A percentile compares a stretch with the other conserved stretches of the same genome.
Evolutionary conservation across 495 filamentous ascomycete species (phyloP).

Genomic region (Talaromyces ruber): DNA sequence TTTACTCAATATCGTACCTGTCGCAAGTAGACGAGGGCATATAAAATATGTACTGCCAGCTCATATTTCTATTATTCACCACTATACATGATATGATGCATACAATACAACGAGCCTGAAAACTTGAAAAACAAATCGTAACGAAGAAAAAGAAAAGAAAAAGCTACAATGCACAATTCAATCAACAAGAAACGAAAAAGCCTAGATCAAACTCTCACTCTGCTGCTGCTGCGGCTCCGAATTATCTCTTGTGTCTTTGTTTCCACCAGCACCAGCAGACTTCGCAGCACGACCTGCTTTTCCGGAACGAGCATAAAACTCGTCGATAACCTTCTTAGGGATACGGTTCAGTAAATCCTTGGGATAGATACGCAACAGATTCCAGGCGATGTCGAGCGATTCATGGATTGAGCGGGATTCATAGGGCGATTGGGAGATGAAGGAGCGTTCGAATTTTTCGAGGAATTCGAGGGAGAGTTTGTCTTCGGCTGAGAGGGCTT

Average conservation of each 20-base stretch:
- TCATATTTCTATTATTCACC: constrained; percentile 2
- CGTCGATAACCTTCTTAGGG: constrained; percentile 83
- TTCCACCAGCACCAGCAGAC: constrained; percentile 25
- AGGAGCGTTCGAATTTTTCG: constrained; percentile 92
- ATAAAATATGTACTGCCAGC: background rate
- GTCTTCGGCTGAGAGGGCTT: constrained; percentile 90
- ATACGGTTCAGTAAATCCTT: constrained; percentile 97
- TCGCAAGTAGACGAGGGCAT: background rate
- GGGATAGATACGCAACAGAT: constrained; percentile 88
- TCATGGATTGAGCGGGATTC: constrained; percentile 85
- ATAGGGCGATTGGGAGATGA: constrained; percentile 88
- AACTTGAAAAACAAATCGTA: background rate
- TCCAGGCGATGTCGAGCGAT: constrained; percentile 92
- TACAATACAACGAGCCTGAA: background rate
- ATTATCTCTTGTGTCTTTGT: constrained; percentile 68
- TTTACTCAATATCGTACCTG: too few relatives aligned
- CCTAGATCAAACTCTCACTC: constrained; percentile 33
- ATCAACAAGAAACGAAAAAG: background rate
- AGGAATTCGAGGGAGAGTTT: constrained; percentile 97
- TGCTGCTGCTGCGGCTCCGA: constrained; percentile 41
- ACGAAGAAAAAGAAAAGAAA: background rate
- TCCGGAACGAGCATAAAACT: constrained; percentile 77
- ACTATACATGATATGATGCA: background rate
- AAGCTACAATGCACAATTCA: background rate
- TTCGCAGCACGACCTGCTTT: constrained; percentile 40